phyloP scores from a whole-genome alignment of 2,329 filamentous ascomycete species.

The Helotiales sp. region DNA sequence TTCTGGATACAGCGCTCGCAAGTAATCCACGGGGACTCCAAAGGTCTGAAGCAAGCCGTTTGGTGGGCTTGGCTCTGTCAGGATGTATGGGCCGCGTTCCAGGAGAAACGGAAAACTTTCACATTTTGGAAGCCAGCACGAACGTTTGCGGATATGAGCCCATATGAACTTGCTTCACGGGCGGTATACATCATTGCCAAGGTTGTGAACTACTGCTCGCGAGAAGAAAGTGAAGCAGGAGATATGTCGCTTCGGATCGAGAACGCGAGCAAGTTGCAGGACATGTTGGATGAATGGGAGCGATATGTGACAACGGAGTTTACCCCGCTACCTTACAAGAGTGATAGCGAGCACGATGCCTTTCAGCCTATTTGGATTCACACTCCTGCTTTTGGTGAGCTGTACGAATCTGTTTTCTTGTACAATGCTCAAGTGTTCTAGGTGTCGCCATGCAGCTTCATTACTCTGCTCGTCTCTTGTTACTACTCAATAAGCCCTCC shows the following conservation, averaged over 20 bases:
- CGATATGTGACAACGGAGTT: conserved; percentile 44
- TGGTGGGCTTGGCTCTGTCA: conserved; percentile 73
- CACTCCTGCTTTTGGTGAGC: conserved; percentile 49
- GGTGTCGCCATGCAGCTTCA: conserved; percentile 56
- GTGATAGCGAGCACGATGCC: conserved; percentile 34
- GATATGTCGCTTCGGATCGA: conserved; percentile 51
- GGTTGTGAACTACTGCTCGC: conserved; percentile 62
- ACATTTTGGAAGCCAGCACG: conserved; percentile 63
- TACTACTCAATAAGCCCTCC: conserved; percentile 57
- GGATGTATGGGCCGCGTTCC: conserved; percentile 68
- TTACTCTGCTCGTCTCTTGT: conserved; percentile 57
- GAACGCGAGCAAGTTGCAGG: conserved; percentile 51
- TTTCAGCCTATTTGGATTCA: conserved; percentile 59
- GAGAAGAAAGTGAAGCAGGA: conserved; percentile 52
- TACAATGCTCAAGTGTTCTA: conserved; percentile 6
- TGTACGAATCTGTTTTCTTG: not conserved
- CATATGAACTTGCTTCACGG: conserved; percentile 58
- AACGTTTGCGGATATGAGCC: conserved; percentile 52
- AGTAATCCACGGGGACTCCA: conserved; percentile 62
- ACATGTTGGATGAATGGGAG: conserved; percentile 56
- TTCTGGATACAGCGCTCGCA: conserved; percentile 70
- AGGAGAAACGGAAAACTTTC: conserved; percentile 59
- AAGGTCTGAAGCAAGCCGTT: conserved; percentile 60
- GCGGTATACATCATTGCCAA: conserved; percentile 61
- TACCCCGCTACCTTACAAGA: conserved; percentile 45